These are phyloP conservation scores for Trichoderma sp. DNA, from an alignment of 2,329 filamentous ascomycete species.

Conservation along the genomic window DNA sequence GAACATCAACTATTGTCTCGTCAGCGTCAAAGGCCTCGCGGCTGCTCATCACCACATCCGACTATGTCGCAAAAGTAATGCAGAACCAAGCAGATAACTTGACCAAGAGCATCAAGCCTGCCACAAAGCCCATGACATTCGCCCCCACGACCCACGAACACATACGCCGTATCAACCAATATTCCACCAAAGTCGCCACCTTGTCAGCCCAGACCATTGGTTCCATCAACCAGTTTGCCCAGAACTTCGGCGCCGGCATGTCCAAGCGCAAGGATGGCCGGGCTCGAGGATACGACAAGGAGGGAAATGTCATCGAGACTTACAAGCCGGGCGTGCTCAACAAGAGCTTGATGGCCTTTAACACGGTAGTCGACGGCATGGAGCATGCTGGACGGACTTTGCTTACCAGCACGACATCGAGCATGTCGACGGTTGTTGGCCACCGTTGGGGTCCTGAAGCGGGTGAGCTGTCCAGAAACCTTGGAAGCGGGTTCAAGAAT, in stretches of 20 bases:
- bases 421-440: constrained; percentile 83
- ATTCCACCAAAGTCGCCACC: constrained; percentile 76
- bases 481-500: constrained; percentile 90
- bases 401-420: constrained; percentile 70
- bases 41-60: constrained; percentile 85
- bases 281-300: constrained; percentile 64
- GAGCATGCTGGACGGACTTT: constrained; percentile 82
- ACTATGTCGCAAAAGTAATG: constrained; percentile 75
- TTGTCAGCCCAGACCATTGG: constrained; percentile 86
- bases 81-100: constrained; percentile 78
- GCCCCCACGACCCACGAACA: constrained; percentile 79
- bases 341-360: constrained; percentile 95
- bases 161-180: constrained; percentile 85
- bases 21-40: constrained; percentile 86
- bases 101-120: constrained; percentile 76
- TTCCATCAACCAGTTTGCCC: constrained; percentile 77
- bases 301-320: constrained; percentile 62
- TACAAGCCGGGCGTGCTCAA: constrained; percentile 94
- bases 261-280: constrained; percentile 55
- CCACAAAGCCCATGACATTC: constrained; percentile 82
- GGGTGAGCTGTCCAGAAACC: constrained; percentile 69
- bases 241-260: constrained; percentile 80
- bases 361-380: constrained; percentile 89
- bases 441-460: constrained; percentile 89
- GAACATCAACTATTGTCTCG: constrained; percentile 81